Evolutionary conservation across 169 alveolate species (phyloP).

Genomic region (Cryptosporidium meleagridis): DNA sequence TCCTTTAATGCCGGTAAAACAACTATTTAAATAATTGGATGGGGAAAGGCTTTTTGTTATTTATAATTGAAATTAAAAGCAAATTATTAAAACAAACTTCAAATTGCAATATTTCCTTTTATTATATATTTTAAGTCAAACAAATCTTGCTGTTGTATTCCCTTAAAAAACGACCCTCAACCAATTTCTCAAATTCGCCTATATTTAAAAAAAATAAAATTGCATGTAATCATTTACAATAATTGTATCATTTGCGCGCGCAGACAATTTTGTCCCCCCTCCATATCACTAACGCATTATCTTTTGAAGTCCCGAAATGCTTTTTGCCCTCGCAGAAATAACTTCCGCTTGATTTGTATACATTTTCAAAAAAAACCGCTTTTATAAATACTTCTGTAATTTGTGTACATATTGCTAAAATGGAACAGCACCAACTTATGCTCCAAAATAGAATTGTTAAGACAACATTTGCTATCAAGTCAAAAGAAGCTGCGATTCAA

Average conservation of each 20-base stretch:
- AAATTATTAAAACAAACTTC: too few species aligned
- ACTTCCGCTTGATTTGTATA: too few species aligned
- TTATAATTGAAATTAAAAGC: too few species aligned
- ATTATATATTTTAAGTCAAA: not conserved
- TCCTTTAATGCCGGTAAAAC: not conserved
- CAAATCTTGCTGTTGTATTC: too few species aligned
- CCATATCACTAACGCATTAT: not conserved
- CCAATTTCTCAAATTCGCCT: not conserved
- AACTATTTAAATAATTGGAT: not conserved
- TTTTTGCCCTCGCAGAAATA: not conserved
- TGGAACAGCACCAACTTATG: conserved; percentile 62
- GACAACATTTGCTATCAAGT: conserved; percentile 68
- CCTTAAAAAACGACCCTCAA: not conserved
- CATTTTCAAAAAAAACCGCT: not conserved
- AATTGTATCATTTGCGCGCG: not conserved
- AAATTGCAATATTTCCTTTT: too few species aligned
- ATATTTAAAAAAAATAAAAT: not conserved
- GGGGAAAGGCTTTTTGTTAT: not conserved
- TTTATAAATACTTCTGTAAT: not conserved
- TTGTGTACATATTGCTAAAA: not conserved
- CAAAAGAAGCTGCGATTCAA: conserved; percentile 72
- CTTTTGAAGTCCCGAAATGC: not conserved
- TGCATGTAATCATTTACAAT: not conserved
- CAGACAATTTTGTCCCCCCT: not conserved
- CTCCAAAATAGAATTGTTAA: conserved; percentile 69